Evolutionary conservation across 768 basidiomycete genomes (phyloP), one percentile per base, ranked within the genome.

Genomic region (Boletus subcaerulescens): DNA sequence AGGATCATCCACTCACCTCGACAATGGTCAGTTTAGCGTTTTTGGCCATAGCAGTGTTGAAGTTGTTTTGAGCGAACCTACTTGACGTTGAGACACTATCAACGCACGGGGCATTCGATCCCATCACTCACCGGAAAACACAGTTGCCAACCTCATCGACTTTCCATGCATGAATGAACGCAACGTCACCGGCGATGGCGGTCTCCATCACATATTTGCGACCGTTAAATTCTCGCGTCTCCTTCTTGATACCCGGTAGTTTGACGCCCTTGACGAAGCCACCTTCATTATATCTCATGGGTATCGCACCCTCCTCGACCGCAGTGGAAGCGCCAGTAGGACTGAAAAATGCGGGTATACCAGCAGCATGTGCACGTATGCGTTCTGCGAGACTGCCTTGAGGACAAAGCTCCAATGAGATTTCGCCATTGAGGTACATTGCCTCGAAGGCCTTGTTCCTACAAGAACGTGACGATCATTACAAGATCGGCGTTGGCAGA

Each of bases 271-370:
- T 79, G 20, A 77, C 73, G 50, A 84, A 77, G n/a, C 91, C 90
- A 18, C 89, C 89, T 22, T 81, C 76, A 47, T 89, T 86, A 70
- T 91, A 93, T 22, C 86, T 80, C 60, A 87, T 80, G 26, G 92
- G 89, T 63, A 94, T 91, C 4, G 79, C 70, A 2, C 92, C 92
- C 45, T 84, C 74, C 69, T 94, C 89, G 3, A 93, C 82, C 3
- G 90, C 90, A 18, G 92, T 94, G 20, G 81, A 81, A 9, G 91
- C 90, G 15, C 94, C 93, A 0, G 93, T 93, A 15, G 93, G 93
- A 6, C 91, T 96, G 72, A 78, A 95, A 77, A 97, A 93, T n/a
- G 88, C 92, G 17, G 93, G 93, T 56, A 93, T 92, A 48, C 93
- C 93, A 12, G 91, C 89, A 10, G 91, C 93, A 53, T 91, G 89